phyloP scores from a whole-genome alignment of 495 filamentous ascomycete genomes.

The Xanthoparmelia taractica region DNA sequence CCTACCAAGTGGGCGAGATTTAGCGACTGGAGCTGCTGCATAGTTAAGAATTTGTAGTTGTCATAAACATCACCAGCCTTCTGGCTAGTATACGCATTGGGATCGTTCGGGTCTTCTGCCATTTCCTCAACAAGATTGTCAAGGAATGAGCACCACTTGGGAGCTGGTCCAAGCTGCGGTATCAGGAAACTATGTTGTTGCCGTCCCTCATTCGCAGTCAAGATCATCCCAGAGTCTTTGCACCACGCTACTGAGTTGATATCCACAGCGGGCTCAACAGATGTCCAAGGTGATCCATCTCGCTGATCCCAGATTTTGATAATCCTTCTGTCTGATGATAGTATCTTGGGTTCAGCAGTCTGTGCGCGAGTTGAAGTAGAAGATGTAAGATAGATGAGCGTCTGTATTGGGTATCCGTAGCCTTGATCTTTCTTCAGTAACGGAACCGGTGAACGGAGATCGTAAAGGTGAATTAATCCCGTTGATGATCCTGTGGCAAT shows the following conservation, averaged over 20 bases:
- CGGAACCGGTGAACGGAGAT: conserved; percentile 80
- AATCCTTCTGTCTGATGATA: conserved; percentile 87
- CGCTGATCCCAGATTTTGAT: conserved; percentile 93
- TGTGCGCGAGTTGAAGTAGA: conserved; percentile 54
- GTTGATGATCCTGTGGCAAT: conserved; percentile 82
- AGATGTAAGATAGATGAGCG: conserved; percentile 74
- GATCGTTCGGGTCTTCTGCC: conserved; percentile 71
- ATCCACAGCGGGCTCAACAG: conserved; percentile 89
- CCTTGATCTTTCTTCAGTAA: conserved; percentile 89
- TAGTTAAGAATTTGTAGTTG: conserved; percentile 95
- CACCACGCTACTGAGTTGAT: conserved; percentile 87
- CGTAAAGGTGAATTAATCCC: conserved; percentile 86
- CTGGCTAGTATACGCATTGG: conserved; percentile 50
- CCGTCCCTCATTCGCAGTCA: conserved; percentile 91
- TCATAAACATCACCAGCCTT: conserved; percentile 74
- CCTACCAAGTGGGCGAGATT: conserved; percentile 82
- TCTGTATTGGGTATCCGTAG: conserved; percentile 89
- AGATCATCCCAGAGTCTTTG: conserved; percentile 78
- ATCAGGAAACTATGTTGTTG: conserved; percentile 95
- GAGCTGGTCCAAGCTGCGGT: conserved; percentile 84
- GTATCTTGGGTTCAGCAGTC: conserved; percentile 69
- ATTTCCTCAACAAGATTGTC: conserved; percentile 98
- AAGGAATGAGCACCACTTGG: conserved; percentile 91
- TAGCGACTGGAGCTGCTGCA: conserved; percentile 69
- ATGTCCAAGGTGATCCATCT: conserved; percentile 81